phyloP scores from a whole-genome alignment of 192 early-diverging fungal genomes.

The Coemansia sp. region DNA sequence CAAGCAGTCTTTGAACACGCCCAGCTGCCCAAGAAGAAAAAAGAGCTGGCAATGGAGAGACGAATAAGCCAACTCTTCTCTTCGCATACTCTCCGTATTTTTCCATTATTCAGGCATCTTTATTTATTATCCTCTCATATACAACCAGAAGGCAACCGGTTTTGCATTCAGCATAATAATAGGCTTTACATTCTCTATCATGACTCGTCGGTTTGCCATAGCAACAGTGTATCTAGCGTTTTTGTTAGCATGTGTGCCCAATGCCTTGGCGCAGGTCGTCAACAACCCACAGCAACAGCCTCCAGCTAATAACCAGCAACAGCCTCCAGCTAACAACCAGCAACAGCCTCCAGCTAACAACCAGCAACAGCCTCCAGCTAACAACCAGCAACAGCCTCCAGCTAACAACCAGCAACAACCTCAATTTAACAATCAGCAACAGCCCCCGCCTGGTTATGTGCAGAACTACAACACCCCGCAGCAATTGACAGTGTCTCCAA shows the following conservation, averaged over 20 bases:
- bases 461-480: neutral
- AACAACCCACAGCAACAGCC: neutral
- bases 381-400: too few species aligned
- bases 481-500: constrained; percentile 2
- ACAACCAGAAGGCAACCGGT: neutral
- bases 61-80: neutral
- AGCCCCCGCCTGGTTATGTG: too few species aligned
- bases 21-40: neutral
- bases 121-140: neutral
- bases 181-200: neutral
- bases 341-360: too few species aligned
- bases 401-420: neutral
- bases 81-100: constrained; percentile 1
- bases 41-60: neutral
- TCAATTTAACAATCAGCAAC: too few species aligned
- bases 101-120: neutral
- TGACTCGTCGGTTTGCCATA: neutral
- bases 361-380: neutral
- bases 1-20: too few species aligned
- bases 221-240: neutral
- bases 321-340: too few species aligned
- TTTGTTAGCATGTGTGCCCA: neutral
- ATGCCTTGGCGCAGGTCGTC: neutral
- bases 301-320: neutral
- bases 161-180: neutral